These are phyloP conservation scores for Phytophthora macrochlamydospora DNA, from an alignment of 352 stramenopile genomes.

Conservation along the genomic window DNA sequence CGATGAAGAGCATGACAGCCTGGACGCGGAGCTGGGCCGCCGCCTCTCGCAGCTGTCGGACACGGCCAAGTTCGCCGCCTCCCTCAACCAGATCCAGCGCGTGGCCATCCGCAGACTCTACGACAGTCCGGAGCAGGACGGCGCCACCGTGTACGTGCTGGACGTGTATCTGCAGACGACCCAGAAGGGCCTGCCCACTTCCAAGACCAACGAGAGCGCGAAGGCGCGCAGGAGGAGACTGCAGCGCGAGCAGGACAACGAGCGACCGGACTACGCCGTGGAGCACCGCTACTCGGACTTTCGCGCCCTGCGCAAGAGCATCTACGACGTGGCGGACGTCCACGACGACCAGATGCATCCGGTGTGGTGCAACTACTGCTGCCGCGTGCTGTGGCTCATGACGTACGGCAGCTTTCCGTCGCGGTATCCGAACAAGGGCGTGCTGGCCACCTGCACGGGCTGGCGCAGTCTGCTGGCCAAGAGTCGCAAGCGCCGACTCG, in stretches of 20 bases:
- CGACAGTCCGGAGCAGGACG: slow-evolving; percentile 40
- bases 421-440: slow-evolving; percentile 35
- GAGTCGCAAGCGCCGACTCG: slow-evolving; percentile 33
- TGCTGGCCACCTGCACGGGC: slow-evolving; percentile 25
- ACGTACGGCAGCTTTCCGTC: slow-evolving; percentile 50
- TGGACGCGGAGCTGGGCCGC: slow-evolving; percentile 24
- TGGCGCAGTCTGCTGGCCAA: slow-evolving; percentile 22
- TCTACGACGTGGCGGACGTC: slow-evolving; percentile 32
- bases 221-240: slow-evolving; percentile 24
- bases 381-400: slow-evolving; percentile 47
- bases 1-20: slow-evolving; percentile 15
- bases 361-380: slow-evolving; percentile 67
- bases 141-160: slow-evolving; percentile 58
- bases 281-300: slow-evolving; percentile 66
- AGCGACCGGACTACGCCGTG: slow-evolving; percentile 43
- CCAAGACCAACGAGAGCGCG: slow-evolving; percentile 19
- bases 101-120: slow-evolving; percentile 46
- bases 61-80: slow-evolving; percentile 49
- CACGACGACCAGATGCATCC: slow-evolving; percentile 39
- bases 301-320: slow-evolving; percentile 37
- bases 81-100: slow-evolving; percentile 66
- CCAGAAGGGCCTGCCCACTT: slow-evolving; percentile 54
- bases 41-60: slow-evolving; percentile 57
- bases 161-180: slow-evolving; percentile 45
- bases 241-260: slow-evolving; percentile 18